These are phyloP conservation scores for Penicillium digitatum DNA, from an alignment of 2,329 filamentous ascomycete genomes.

Conservation along the genomic window DNA sequence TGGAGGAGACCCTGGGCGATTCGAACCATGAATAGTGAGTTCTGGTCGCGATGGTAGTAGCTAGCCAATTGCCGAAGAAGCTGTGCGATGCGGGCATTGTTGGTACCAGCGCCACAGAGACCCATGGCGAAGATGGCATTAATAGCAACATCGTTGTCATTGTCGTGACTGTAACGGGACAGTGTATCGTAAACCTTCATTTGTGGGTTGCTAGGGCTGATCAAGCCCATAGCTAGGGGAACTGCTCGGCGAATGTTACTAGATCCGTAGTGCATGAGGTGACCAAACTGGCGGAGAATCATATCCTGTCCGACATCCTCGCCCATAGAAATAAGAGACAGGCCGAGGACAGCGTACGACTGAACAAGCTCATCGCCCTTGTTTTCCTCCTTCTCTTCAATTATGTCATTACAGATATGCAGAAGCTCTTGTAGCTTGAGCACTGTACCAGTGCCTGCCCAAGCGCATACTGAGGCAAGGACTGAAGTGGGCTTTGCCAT, in stretches of 20 bases:
- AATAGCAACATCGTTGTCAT: conserved; percentile 94
- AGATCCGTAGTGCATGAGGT: conserved; percentile 98
- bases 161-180: conserved; percentile 96
- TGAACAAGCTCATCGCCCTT: conserved; percentile 94
- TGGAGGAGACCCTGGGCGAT: conserved; percentile 96
- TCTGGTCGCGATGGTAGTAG: conserved; percentile 96
- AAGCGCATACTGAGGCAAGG: conserved; percentile 92
- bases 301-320: conserved; percentile 98
- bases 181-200: conserved; percentile 99
- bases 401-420: conserved; percentile 96
- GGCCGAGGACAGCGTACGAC: conserved; percentile 89
- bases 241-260: conserved; percentile 95
- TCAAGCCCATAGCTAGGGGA: conserved; percentile 90
- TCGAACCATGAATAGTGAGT: conserved; percentile 97
- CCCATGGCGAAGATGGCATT: conserved; percentile 99
- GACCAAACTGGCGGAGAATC: conserved; percentile 94
- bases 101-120: conserved; percentile 90
- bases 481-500: conserved; percentile 96
- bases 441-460: conserved; percentile 95
- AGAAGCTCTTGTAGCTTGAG: conserved; percentile 95
- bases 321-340: conserved; percentile 94
- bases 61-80: conserved; percentile 89
- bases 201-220: conserved; percentile 96
- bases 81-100: conserved; percentile 94
- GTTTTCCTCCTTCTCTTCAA: conserved; percentile 91